A percentile compares a stretch with the other conserved stretches of the same genome.
phyloP scores from a whole-genome alignment of 1,284 basidiomycete genomes.

The Athelia sp. region DNA sequence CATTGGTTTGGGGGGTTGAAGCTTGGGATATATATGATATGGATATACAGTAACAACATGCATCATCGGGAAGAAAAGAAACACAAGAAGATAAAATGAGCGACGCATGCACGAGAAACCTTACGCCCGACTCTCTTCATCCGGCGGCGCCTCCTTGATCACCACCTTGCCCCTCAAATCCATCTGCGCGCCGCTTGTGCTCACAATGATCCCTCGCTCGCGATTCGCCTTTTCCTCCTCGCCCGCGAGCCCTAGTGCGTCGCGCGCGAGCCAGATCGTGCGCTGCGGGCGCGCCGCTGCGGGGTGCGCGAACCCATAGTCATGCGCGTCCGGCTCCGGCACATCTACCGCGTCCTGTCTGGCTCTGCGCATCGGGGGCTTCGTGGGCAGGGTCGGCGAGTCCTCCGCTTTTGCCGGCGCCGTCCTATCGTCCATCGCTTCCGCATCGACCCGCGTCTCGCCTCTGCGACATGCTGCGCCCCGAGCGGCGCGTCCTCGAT shows the following conservation, averaged over 20 bases:
- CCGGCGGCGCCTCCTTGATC: slow-evolving; percentile 37
- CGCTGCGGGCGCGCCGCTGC: slow-evolving; percentile 71
- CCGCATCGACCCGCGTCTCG: not conserved
- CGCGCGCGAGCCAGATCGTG: slow-evolving; percentile 77
- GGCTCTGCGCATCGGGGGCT: not conserved
- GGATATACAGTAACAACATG: too few species aligned
- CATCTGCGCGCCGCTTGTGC: slow-evolving; percentile 55
- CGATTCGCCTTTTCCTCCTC: slow-evolving; percentile 59
- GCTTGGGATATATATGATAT: too few species aligned
- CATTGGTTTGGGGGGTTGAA: too few species aligned
- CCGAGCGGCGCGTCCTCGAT: slow-evolving; percentile 20
- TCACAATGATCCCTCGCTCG: slow-evolving; percentile 54
- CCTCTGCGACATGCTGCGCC: slow-evolving; percentile 5
- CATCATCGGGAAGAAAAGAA: too few species aligned
- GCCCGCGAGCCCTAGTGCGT: slow-evolving; percentile 60
- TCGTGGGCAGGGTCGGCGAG: not conserved
- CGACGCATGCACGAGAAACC: too few species aligned
- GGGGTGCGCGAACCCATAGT: slow-evolving; percentile 77
- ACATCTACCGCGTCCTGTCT: slow-evolving; percentile 15
- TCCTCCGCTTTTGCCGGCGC: not conserved
- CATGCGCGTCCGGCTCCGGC: not conserved
- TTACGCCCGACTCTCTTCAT: slow-evolving; percentile 12
- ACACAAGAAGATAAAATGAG: too few species aligned
- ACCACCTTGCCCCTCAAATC: slow-evolving; percentile 67
- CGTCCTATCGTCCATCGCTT: not conserved